A percentile compares a stretch with the other conserved stretches of the same genome.
Conservation (phyloP, 2,329 filamentous ascomycete species). For the Penicillium concentricum region DNA sequence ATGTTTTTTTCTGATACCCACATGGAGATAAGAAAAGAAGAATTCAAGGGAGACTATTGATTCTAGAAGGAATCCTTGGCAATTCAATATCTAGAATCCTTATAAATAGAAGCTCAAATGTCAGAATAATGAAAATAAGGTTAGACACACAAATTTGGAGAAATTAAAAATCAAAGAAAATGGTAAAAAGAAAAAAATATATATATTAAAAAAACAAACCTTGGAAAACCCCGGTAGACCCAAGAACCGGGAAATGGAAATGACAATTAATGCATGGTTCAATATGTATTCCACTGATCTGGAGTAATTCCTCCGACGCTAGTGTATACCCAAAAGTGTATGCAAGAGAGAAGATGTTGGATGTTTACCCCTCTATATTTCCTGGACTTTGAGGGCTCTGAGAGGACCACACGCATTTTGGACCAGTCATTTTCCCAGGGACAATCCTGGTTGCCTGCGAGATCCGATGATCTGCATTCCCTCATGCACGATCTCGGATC, state of each 20-base stretch:
- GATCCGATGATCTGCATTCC: slow-evolving; percentile 27
- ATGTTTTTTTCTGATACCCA: background rate
- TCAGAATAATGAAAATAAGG: background rate
- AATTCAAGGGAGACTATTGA: background rate
- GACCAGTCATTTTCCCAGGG: slow-evolving; percentile 2
- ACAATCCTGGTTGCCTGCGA: slow-evolving; percentile 13
- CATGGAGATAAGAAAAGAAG: background rate
- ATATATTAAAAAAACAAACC: background rate
- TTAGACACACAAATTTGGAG: background rate
- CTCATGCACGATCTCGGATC: slow-evolving; percentile 25
- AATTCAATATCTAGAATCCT: background rate
- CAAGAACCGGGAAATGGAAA: slow-evolving; percentile 5
- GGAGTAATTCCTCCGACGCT: slow-evolving; percentile 2
- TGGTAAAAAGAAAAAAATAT: background rate
- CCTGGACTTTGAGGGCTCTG: slow-evolving; percentile 3
- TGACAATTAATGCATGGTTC: slow-evolving; percentile 3
- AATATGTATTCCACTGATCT: background rate
- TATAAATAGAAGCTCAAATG: background rate
- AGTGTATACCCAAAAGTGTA: background rate
- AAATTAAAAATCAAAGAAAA: background rate
- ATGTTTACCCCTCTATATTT: background rate
- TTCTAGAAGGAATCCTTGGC: background rate
- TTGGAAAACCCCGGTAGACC: background rate
- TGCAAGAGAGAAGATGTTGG: background rate
- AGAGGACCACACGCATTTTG: background rate